Conservation (phyloP, 352 stramenopile genomes). For the Discostella stelligera region DNA sequence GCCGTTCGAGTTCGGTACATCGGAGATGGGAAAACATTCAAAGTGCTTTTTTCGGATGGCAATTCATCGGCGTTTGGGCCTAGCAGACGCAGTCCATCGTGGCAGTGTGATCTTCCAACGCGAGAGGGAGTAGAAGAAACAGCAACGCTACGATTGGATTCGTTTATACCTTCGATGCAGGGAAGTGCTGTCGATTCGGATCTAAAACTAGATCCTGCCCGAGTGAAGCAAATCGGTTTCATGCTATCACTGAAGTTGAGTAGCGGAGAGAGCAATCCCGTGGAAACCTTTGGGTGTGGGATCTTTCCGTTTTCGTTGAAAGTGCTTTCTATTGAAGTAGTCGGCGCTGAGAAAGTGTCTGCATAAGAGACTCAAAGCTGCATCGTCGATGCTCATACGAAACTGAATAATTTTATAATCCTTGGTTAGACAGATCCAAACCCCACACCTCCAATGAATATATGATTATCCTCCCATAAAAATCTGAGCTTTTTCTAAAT, state of each 20-base stretch:
- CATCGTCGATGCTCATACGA: neutral
- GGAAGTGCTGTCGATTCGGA: conserved; percentile 26
- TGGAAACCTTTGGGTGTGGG: conserved; percentile 62
- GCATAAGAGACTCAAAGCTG: neutral
- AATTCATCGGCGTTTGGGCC: conserved; percentile 47
- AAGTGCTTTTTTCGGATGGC: conserved; percentile 60
- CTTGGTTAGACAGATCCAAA: conserved; percentile 1
- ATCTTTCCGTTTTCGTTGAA: conserved; percentile 67
- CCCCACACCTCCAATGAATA: conserved; percentile 51
- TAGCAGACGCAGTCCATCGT: conserved; percentile 45
- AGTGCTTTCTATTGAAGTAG: conserved; percentile 54
- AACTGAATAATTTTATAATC: neutral
- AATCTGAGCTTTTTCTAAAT: conserved; percentile 45
- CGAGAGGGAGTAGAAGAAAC: conserved; percentile 43
- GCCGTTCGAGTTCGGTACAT: conserved; percentile 44
- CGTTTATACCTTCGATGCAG: conserved; percentile 37
- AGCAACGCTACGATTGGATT: conserved; percentile 32
- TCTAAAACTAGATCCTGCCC: conserved; percentile 41
- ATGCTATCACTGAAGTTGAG: conserved; percentile 70
- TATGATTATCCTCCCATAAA: conserved; percentile 52
- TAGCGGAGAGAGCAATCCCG: conserved; percentile 59
- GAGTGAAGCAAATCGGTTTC: conserved; percentile 64
- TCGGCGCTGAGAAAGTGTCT: conserved; percentile 11
- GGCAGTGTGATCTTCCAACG: conserved; percentile 64
- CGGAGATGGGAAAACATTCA: conserved; percentile 75